These are phyloP conservation scores for Phytophthora sansomeana DNA, from an alignment of 352 stramenopile species.

Conservation along the genomic window DNA sequence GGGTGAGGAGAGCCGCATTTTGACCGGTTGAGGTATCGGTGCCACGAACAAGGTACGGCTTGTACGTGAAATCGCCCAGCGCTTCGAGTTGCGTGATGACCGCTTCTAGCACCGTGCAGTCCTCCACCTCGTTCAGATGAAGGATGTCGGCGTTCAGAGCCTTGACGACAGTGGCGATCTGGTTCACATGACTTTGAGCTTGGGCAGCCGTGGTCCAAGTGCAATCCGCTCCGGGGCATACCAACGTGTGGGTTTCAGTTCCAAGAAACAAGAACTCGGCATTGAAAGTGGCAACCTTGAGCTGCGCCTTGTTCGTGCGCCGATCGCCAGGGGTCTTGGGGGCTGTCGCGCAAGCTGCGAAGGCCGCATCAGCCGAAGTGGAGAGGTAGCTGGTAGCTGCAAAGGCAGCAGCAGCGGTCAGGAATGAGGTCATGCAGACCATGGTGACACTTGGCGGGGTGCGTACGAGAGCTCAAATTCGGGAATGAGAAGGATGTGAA, in stretches of 20 bases:
- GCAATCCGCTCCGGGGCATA: conserved; percentile 58
- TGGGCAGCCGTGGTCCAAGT: conserved; percentile 54
- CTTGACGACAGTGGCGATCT: conserved; percentile 61
- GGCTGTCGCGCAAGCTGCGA: conserved; percentile 54
- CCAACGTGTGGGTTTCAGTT: conserved; percentile 44
- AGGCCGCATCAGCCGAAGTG: conserved; percentile 46
- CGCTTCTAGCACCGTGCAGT: conserved; percentile 59
- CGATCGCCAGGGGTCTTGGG: conserved; percentile 50
- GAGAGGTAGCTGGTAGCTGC: no score
- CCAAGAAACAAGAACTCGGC: conserved; percentile 65
- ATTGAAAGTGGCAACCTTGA: conserved; percentile 77
- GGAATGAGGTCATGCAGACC: no score
- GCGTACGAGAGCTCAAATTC: no score
- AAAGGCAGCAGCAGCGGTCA: no score
- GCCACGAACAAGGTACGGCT: conserved; percentile 67
- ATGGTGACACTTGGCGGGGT: no score
- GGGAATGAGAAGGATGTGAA: no score
- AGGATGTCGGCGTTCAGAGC: conserved; percentile 68
- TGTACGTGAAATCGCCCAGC: conserved; percentile 65
- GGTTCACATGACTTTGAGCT: conserved; percentile 58
- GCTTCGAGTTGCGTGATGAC: conserved; percentile 55
- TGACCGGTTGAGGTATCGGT: conserved; percentile 71
- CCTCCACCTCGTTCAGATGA: conserved; percentile 71
- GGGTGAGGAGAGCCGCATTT: conserved; percentile 73
- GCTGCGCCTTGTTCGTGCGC: conserved; percentile 52